Evolutionary conservation across 768 basidiomycete genomes (phyloP), one percentile per base, ranked within the genome.

Genomic region (Psilocybe cubensis): DNA sequence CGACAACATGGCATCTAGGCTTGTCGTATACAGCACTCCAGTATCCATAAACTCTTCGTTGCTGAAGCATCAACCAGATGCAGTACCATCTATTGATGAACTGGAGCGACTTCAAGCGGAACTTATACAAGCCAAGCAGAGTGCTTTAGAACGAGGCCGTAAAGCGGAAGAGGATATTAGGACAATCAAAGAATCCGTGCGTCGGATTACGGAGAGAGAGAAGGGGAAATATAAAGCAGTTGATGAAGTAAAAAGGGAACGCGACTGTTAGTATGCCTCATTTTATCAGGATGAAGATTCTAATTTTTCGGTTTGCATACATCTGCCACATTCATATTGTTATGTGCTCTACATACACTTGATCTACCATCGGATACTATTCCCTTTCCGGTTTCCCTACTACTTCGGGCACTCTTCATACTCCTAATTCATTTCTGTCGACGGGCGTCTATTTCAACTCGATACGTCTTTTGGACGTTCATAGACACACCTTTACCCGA

Each of bases 121-220:
- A 68, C 83, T 94, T 45, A 75, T 70, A 58, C 59, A 74, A 46
- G 72, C 88, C 51, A 82, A 78, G 64, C 75, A 81, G 63, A 77
- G 74, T 66, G 80, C 84, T 6, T 64, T 85, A 45, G 86, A 87
- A 59, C 81, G 89, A 63, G 83, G 79, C 38, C 85, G 81, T 77
- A 92, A 91, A 76, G 92, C 91, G 0, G 82, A 81, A 28, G 85
- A 88, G 66, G 91, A 93, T 77, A 74, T 91, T 63, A 83, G 79
- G 68, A 79, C 83, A 52, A 85, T 93, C 63, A 85, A 89, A 60
- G 90, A 89, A 72, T 88, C 87, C 47, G 86, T 90, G 83, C 83
- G 84, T 52, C 81, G 83, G 58, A 81, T 91, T 75, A 89, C 84
- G 74, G 91, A 91, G 74, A 86, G 83, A 70, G 88, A 85, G 71